Evolutionary conservation across 768 basidiomycete species (phyloP).

Genomic region (Dioszegia aurantiaca): DNA sequence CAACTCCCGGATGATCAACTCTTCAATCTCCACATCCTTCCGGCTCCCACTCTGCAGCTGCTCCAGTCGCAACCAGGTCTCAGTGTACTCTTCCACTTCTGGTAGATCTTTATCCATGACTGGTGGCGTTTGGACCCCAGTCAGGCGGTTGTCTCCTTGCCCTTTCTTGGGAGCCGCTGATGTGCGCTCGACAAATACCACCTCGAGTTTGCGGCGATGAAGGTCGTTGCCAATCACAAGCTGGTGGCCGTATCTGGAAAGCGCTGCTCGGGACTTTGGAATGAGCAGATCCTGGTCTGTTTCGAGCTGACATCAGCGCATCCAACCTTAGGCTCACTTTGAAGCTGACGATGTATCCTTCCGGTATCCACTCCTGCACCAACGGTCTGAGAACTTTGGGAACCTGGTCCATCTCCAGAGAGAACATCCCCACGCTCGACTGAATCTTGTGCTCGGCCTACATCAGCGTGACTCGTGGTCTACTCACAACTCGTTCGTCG

Average conservation of each 20-base stretch:
- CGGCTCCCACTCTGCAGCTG: conserved; percentile 14
- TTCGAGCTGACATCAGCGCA: conserved; percentile 65
- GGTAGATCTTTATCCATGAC: conserved; percentile 12
- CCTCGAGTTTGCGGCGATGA: conserved; percentile 83
- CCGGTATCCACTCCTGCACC: conserved; percentile 87
- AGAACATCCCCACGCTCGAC: conserved; percentile 86
- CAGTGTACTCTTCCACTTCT: conserved; percentile 30
- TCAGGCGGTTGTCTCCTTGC: conserved; percentile 18
- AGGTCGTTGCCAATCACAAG: conserved; percentile 96
- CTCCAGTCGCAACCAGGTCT: conserved; percentile 51
- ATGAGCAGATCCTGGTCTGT: conserved; percentile 78
- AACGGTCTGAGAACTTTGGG: conserved; percentile 91
- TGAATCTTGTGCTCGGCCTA: conserved; percentile 99
- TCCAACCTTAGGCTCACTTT: conserved; percentile 61
- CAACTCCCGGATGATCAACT: conserved; percentile 77
- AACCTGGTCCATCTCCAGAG: conserved; percentile 98
- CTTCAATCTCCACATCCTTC: conserved; percentile 77
- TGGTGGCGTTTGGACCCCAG: conserved; percentile 28
- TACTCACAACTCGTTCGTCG: conserved; percentile 76
- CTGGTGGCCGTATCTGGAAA: conserved; percentile 93
- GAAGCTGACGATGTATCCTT: conserved; percentile 93
- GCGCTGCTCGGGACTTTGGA: conserved; percentile 82
- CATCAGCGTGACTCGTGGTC: neutral
- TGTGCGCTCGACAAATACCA: conserved; percentile 73
- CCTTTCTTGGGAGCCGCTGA: conserved; percentile 12